A percentile compares a stretch with the other conserved stretches of the same genome.
Evolutionary conservation across 1,139 yeast genomes (phyloP).

Genomic region (Geotrichum reessii): DNA sequence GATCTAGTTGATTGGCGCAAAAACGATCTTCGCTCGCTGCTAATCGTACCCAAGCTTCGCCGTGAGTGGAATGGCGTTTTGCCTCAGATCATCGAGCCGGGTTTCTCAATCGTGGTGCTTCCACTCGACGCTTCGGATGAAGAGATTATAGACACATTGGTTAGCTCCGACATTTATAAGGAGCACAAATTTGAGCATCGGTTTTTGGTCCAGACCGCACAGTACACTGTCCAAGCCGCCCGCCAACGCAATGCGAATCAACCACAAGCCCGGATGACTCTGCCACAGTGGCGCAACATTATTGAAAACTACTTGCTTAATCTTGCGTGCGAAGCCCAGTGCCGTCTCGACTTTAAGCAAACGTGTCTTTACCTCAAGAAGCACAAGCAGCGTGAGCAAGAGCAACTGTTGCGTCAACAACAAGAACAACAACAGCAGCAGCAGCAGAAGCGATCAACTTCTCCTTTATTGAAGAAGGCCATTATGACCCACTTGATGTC

Average conservation of each 20-base stretch:
- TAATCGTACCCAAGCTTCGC: conserved; percentile 45
- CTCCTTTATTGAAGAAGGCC: conserved; percentile 32
- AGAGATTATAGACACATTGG: conserved; percentile 45
- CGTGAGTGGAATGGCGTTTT: conserved; percentile 49
- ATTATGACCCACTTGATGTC: conserved; percentile 28
- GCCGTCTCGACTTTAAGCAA: conserved; percentile 52
- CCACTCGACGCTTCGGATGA: conserved; percentile 50
- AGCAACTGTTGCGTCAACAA: conserved; percentile 22
- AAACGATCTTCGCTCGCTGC: conserved; percentile 57
- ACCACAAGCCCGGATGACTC: conserved; percentile 25
- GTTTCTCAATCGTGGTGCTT: conserved; percentile 42
- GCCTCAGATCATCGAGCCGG: conserved; percentile 43
- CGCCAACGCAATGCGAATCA: conserved; percentile 28
- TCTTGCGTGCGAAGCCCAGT: conserved; percentile 64
- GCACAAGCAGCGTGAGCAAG: conserved; percentile 33
- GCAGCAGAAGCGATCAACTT: conserved; percentile 18
- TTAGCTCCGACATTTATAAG: conserved; percentile 51
- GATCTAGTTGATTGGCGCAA: conserved; percentile 58
- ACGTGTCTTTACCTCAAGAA: conserved; percentile 40
- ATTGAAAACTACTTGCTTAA: conserved; percentile 60
- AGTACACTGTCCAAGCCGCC: conserved; percentile 53
- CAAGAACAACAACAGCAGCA: background rate
- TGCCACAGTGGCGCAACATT: conserved; percentile 62
- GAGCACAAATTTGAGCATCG: conserved; percentile 51
- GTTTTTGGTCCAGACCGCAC: conserved; percentile 53